Base-by-base conservation (phyloP, 495 filamentous ascomycete genomes). In the Cenococcum geophilum region DNA sequence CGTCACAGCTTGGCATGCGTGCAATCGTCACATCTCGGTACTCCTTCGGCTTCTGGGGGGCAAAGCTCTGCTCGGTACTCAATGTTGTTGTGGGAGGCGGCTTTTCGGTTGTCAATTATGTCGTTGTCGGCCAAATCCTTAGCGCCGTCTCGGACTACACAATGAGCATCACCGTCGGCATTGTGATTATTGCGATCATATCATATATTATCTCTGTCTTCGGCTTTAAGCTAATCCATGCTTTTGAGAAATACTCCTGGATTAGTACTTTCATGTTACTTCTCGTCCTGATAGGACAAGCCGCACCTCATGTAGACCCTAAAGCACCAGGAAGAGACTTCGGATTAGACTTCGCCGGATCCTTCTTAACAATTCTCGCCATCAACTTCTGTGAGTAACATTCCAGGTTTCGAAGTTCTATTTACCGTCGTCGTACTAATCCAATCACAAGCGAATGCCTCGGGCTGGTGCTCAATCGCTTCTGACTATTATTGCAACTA, bases 401-500 rank as follows among this genome's bases (percentile, higher is more conserved):
- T 48, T 48, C 1, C 12, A 21, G 36, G 3, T 6, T 32, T 27
- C 40, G 2, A 32, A 32, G 2, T 32, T 32, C 27, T 32, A 2
- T 20, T 16, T 25, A 14, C 25, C 56, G 4, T 6, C 20, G 21
- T 40, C 21, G 12, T 14, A 18, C 56, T 58, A 32, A 58, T 37
- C 16, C 43, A 8, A 20, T 25, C 32, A 32, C 47, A 45, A 50
- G 59, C 50, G 21, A 62, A 55, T 34, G 55, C 60, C 83, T 61
- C 67, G 4, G 55, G 49, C 12, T 72, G 84, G 82, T 77, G 76
- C 23, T 81, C 83, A 5, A 82, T 85, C 47, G 82, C 79, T 0
- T 77, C 78, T 0, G 84, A 86, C 64, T 87, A 81, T 65, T 86
- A 85, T 65, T 81, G 82, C 8, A 77, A 85, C 42, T 85, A 85